Evolutionary conservation across 164 flowering plant species (phyloP).

Genomic region (Chimonanthus salicifolius): DNA sequence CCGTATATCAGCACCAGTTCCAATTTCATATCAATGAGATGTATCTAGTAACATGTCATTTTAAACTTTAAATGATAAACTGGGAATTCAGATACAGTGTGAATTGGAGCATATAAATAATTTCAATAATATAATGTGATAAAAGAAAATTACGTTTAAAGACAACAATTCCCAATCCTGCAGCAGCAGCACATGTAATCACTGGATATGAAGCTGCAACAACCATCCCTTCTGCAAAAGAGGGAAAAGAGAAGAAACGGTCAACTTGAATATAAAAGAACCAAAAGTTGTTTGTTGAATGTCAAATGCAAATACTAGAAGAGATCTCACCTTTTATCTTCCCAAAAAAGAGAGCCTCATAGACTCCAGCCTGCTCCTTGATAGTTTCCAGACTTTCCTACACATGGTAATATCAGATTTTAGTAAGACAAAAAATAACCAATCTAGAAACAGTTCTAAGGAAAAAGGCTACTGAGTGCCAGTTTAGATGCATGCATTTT

Average conservation of each 20-base stretch:
- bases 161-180: constrained; percentile 50
- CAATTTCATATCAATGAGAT: too few relatives aligned
- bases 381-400: constrained; percentile 55
- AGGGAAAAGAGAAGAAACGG: neutral
- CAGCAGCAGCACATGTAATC: constrained; percentile 39
- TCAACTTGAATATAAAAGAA: neutral
- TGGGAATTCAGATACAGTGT: neutral
- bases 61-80: neutral
- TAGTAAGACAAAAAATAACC: neutral
- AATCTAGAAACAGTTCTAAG: too few relatives aligned
- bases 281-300: neutral
- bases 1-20: neutral
- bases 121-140: neutral
- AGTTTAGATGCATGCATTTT: too few relatives aligned
- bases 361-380: constrained; percentile 43
- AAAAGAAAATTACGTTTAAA: constrained; percentile 48
- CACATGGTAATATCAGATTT: neutral
- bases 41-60: neutral
- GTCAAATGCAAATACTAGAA: neutral
- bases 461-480: too few relatives aligned
- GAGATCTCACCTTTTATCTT: constrained; percentile 61
- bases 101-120: neutral
- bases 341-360: constrained; percentile 52
- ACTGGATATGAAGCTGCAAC: constrained; percentile 51
- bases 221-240: constrained; percentile 41